Base-by-base conservation (phyloP, 1,284 basidiomycete species). In the Peniophora sp. region DNA sequence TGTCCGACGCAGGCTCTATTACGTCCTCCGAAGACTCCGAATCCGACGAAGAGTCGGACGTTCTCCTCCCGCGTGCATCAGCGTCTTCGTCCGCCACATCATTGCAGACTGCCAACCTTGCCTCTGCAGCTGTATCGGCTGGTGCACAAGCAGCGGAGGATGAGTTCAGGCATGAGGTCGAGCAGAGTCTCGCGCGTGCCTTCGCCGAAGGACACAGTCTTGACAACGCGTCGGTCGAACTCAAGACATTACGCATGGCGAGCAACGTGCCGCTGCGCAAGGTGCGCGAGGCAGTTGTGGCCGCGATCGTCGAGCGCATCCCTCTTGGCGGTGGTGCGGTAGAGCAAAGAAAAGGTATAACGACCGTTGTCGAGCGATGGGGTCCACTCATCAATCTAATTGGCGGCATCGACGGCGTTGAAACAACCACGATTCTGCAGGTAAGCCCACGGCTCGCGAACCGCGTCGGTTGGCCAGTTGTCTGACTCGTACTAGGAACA, bases 191-290 rank as follows among this genome's bases (percentile, higher is more conserved):
- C 47, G 88, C 91, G 52, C 86, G 93, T 52, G 92, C 93, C 20
- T 94, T 94, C 64, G 75, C 82, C n/a, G 93, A 96, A 67, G 83
- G 79, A 1, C 93, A 96, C 69, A 88, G 87, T 3, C 81, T 94
- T 48, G 92, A 95, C 60, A 92, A 96, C 67, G 92, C 92, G 1
- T 78, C 90, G 0, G 91, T 96, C 58, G 92, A 96, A 64, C 78
- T 96, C 58, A 96, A 95, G 73, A 96, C 92, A 48, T 76, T 96
- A 49, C 84, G 93, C 45, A 96, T 96, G 93, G 91, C 92, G 41
- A 88, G 83, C 57, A 96, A 96, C 62, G 93, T 95, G 44, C 78
- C 88, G 3, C 75, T 93, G 23, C 73, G 74, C 17, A 76, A 81
- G 54, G 92, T 96, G 45, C 77, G 87, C 49, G 84, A 87, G 64